A percentile compares a stretch with the other conserved stretches of the same genome.
phyloP scores from a whole-genome alignment of 2,329 filamentous ascomycete genomes.

The Aspergillus calidoustus region DNA sequence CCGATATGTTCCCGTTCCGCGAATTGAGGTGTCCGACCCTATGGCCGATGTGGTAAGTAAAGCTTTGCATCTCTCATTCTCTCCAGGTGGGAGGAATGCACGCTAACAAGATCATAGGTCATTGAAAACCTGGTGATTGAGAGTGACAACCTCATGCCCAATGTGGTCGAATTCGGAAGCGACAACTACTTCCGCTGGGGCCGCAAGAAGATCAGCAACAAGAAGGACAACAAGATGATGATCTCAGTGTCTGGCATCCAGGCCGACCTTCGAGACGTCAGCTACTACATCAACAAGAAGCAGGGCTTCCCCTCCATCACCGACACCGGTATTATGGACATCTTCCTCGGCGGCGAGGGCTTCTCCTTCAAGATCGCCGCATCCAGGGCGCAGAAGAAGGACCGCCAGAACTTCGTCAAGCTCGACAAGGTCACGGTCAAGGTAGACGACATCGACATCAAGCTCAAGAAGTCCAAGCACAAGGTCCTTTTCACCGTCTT shows the following conservation, averaged over 20 bases:
- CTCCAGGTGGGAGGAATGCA: no score
- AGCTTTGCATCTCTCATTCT: background rate
- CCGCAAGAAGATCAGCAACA: constrained; percentile 81
- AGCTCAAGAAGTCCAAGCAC: constrained; percentile 92
- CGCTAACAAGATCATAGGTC: constrained; percentile 48
- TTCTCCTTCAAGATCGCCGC: constrained; percentile 92
- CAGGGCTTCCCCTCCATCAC: constrained; percentile 86
- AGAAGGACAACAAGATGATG: constrained; percentile 81
- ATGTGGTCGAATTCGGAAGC: constrained; percentile 82
- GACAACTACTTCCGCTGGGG: constrained; percentile 97
- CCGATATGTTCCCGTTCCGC: constrained; percentile 88
- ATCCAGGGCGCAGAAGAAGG: constrained; percentile 75
- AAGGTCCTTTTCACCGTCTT: constrained; percentile 85
- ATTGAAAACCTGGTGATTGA: constrained; percentile 95
- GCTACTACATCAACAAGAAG: constrained; percentile 95
- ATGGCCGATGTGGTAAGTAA: constrained; percentile 71
- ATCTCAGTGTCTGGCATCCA: constrained; percentile 87
- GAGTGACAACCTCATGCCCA: constrained; percentile 95
- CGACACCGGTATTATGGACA: constrained; percentile 86
- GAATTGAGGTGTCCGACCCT: constrained; percentile 87
- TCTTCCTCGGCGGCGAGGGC: constrained; percentile 83
- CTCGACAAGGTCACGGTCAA: constrained; percentile 85
- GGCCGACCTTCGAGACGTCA: constrained; percentile 88
- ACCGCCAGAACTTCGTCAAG: constrained; percentile 88
- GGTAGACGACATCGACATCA: constrained; percentile 81